Conservation (phyloP, 305 asterid species). For the Rubia tinctorum region DNA sequence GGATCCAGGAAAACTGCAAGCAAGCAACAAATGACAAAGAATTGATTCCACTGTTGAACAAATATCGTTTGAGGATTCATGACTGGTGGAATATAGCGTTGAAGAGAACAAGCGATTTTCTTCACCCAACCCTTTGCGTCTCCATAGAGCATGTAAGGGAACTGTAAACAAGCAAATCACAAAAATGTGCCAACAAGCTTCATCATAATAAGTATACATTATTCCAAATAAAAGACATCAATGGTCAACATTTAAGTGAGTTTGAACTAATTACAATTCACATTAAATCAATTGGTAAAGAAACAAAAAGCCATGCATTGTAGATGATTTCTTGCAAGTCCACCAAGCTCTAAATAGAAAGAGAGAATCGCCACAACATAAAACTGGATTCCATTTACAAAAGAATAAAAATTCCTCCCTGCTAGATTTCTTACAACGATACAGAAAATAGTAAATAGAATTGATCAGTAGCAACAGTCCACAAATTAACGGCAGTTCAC, state of each 20-base stretch:
- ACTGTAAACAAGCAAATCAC: slow-evolving; percentile 39
- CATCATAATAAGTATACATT: not conserved
- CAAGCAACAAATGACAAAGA: slow-evolving; percentile 64
- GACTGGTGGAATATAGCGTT: slow-evolving; percentile 60
- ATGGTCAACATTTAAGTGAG: not conserved
- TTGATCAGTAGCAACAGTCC: not conserved
- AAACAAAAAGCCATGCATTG: not conserved
- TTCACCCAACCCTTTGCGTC: slow-evolving; percentile 72
- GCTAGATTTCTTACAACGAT: not conserved
- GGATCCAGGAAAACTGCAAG: slow-evolving; percentile 78
- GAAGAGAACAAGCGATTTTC: slow-evolving; percentile 38
- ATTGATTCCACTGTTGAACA: slow-evolving; percentile 75
- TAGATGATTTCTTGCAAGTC: not conserved
- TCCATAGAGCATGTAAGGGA: slow-evolving; percentile 56
- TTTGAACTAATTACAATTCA: not conserved
- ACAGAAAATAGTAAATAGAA: not conserved
- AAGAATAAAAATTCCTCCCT: not conserved
- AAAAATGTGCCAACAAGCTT: slow-evolving; percentile 14
- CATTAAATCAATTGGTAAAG: not conserved
- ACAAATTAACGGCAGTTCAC: not conserved
- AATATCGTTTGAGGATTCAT: slow-evolving; percentile 74
- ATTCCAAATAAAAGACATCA: slow-evolving; percentile 1
- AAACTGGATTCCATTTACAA: not conserved
- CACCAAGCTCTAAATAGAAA: not conserved
- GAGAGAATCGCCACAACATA: not conserved